Evolutionary conservation across 2,329 filamentous ascomycete genomes (phyloP), one percentile per base, ranked within the genome.

Genomic region (Plenodomus biglobosus): DNA sequence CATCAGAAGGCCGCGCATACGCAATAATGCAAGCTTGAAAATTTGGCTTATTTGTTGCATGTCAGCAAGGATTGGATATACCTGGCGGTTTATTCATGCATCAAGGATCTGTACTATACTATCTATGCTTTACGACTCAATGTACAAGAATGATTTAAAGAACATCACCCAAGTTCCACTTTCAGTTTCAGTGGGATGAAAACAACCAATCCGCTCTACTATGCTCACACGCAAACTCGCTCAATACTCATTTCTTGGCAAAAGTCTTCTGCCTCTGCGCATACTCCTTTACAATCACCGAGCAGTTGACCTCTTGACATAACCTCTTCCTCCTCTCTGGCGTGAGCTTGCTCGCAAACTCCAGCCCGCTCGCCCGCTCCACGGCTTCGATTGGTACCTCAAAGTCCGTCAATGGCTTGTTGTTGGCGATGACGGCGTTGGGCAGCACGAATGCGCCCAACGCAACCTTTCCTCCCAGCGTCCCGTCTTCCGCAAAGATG

Each of bases 361-460:
- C 91, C 63, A 99, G 76, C 3, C 94, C 94, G 58, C 88, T 92
- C 1, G 94, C 92, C 55, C 91, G 82, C 81, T 99, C 94, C 30
- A 99, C 85, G 8, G 86, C 88, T 78, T 97, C 92, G 32, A 99
- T 70, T 0, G 94, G 92, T 20, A 97, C 94, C 78, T 97, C 92
- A 66, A 99, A 99, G 68, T 96, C 91, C 42, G 82, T 79, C 60
- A 99, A 78, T 41, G 88, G 89, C 77, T 94, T 96, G 52, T 85
- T 80, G 73, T 96, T 99, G 32, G 87, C 79, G 61, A 99, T 99
- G 16, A 76, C 80, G 1, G 90, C 91, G 71, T 99, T 99, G 15
- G 94, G 94, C 62, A 99, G 79, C 44, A 99, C 92, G 66, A 99
- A 99, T 7, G 94, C 94, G 38, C 90, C 94, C 30, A 99, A 77